These are phyloP conservation scores for Aspergillus sp. DNA, from an alignment of 2,329 filamentous ascomycete genomes.

Conservation along the genomic window DNA sequence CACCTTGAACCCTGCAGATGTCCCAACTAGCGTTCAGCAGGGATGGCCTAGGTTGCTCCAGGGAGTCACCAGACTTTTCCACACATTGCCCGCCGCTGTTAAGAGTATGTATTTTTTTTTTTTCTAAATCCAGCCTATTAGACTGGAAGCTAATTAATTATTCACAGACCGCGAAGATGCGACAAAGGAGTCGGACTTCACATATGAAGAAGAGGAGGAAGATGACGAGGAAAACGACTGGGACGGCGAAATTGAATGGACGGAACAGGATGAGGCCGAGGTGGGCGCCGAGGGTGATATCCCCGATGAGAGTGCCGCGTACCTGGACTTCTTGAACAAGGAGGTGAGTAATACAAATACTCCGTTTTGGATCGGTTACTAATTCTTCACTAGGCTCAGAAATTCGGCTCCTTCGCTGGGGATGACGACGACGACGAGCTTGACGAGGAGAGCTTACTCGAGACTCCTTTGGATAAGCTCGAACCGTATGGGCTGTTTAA, in stretches of 20 bases:
- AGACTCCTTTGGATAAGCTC: slow-evolving; percentile 91
- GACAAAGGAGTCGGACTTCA: slow-evolving; percentile 81
- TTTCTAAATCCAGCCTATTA: background rate
- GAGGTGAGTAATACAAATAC: slow-evolving; percentile 57
- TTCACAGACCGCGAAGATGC: slow-evolving; percentile 79
- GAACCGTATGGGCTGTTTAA: slow-evolving; percentile 93
- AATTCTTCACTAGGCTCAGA: slow-evolving; percentile 63
- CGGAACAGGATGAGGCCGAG: slow-evolving; percentile 64
- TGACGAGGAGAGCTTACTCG: slow-evolving; percentile 87
- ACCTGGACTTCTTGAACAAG: slow-evolving; percentile 92
- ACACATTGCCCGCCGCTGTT: slow-evolving; percentile 80
- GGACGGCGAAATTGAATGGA: slow-evolving; percentile 72
- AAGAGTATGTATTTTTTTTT: slow-evolving; percentile 62
- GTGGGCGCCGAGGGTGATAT: slow-evolving; percentile 61
- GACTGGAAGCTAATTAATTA: slow-evolving; percentile 12
- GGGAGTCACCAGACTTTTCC: slow-evolving; percentile 88
- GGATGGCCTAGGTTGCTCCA: slow-evolving; percentile 91
- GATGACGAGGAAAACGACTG: slow-evolving; percentile 83
- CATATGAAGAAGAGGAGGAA: slow-evolving; percentile 72
- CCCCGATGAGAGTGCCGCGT: slow-evolving; percentile 89
- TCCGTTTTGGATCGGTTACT: slow-evolving; percentile 6
- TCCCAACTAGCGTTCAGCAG: slow-evolving; percentile 88
- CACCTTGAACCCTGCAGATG: slow-evolving; percentile 73
- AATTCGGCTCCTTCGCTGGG: slow-evolving; percentile 71
- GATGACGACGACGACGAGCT: slow-evolving; percentile 88